Base-by-base conservation (phyloP, 169 alveolate genomes). In the Eimeria nieschulzi region DNA sequence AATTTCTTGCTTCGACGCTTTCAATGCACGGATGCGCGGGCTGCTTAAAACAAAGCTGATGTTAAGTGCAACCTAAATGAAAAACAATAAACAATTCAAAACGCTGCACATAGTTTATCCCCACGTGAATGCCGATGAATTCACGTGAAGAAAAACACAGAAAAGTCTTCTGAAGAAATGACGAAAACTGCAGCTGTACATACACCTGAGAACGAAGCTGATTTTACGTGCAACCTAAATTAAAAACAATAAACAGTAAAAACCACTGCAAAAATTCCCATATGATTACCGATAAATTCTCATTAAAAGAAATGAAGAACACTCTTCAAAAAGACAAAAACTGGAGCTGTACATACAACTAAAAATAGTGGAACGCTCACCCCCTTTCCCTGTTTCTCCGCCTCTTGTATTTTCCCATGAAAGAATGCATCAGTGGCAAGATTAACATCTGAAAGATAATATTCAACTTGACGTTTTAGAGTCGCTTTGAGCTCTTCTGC, bases 331-430 rank as follows among this genome's bases (percentile, higher is more conserved):
- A 33, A 33, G 46, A 33, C 46, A 3, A 33, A 33, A 33, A 33
- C 46, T 33, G 46, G 46, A 33, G 46, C 46, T 7, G 6, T 10
- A 5, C 72, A 53, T 7, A 78, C 55, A 25, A 0, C 5, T 23
- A 9, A 61, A 76, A 25, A 33, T 1, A 33, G 46, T 33, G 6
- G 46, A 33, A 2, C n/a, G 19, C 92, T 51, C 12, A 86, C 92
- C 26, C 92, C 92, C 26, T 71, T 72, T 19, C 92, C 92, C 13
- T 86, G 86, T 17, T 71, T 78, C 63, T 78, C 92, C n/a, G 92
- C 92, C 55, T 86, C 92, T 23, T 70, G 72, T 23, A 86, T 86
- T 26, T 55, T 73, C 75, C 70, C 84, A 21, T 86, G 92, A 51
- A 86, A 86, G 76, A 86, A 86, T 13, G 78, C 63, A 39, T 86